Evolutionary conservation across 2,329 filamentous ascomycete genomes (phyloP), one percentile per base, ranked within the genome.

Genomic region (Trichoderma polysporum): DNA sequence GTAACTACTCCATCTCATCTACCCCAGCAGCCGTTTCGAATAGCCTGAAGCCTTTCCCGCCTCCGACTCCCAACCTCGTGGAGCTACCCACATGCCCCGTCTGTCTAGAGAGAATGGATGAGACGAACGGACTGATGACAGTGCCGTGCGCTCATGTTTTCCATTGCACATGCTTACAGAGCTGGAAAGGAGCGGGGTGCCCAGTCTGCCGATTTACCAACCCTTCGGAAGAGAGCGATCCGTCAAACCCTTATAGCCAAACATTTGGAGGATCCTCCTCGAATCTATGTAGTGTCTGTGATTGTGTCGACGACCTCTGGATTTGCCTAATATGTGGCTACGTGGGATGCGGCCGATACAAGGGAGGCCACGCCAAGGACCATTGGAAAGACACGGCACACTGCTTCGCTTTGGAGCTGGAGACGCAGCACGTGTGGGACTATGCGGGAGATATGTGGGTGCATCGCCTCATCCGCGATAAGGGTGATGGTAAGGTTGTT

Each of bases 101-200:
- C 10, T 99, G 95, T 71, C 85, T 99, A 5, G 95, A 99, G 77
- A 90, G 94, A 56, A 99, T 99, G 95, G 95, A 99, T 74, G 94
- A 98, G 76, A 97, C 94, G 0, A 96, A 93, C 0, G 95, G 95
- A 0, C 83, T 99, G 2, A 87, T 99, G 75, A 99, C 95, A 0
- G 98, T 98, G 47, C 90, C 96, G 33, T 99, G 95, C 76, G 94
- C 98, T 74, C 95, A 99, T 74, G 93, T 98, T 60, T 99, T 99
- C 76, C 95, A 99, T 77, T 98, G 95, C 76, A 94, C 90, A 1
- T 99, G 95, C 78, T 84, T 99, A 0, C 92, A 97, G 74, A 98
- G 95, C 76, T 99, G 95, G 95, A 92, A 92, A 75, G 94, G 94
- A 4, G 91, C 90, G 29, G 94, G 94, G 4, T 99, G 95, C 75